Percentiles rank a stretch among this genome's conserved stretches.
Conservation (phyloP, 1,284 basidiomycete species). For the Inonotus hispidus region DNA sequence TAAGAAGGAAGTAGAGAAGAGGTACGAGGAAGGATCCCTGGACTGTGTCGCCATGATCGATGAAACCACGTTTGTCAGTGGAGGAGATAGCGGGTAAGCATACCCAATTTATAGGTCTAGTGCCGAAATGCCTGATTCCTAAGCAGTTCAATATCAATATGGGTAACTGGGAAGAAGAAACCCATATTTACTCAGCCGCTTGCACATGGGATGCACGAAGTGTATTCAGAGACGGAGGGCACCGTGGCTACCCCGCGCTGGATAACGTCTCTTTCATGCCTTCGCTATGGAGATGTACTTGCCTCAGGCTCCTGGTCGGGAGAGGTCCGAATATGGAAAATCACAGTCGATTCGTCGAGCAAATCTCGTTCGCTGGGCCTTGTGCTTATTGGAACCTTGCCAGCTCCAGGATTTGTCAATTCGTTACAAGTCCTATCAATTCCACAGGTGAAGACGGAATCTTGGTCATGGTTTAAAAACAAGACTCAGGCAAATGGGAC, state of each 20-base stretch:
- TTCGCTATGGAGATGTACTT: constrained; percentile 90
- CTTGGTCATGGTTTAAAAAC: constrained; percentile 37
- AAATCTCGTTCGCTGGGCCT: constrained; percentile 46
- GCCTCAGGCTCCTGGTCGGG: constrained; percentile 95
- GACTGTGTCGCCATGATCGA: constrained; percentile 95
- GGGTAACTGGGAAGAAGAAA: constrained; percentile 95
- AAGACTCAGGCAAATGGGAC: constrained; percentile 13
- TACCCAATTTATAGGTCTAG: background rate
- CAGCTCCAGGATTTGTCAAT: constrained; percentile 81
- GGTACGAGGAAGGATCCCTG: constrained; percentile 85
- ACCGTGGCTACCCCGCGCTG: constrained; percentile 76
- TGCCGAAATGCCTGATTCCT: background rate
- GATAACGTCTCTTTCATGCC: constrained; percentile 79
- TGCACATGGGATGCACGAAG: constrained; percentile 82
- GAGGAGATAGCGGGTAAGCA: constrained; percentile 90
- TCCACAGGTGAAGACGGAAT: constrained; percentile 44
- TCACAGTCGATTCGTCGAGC: constrained; percentile 40
- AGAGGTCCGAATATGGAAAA: constrained; percentile 81
- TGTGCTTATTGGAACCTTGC: constrained; percentile 54
- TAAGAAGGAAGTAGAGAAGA: constrained; percentile 39
- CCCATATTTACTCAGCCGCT: constrained; percentile 81
- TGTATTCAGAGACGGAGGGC: constrained; percentile 68
- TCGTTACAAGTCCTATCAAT: constrained; percentile 77
- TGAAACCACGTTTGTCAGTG: constrained; percentile 87
- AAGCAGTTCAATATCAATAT: constrained; percentile 80